Evolutionary conservation across 1,284 basidiomycete genomes (phyloP).

Genomic region (Pulveroboletus sp.): DNA sequence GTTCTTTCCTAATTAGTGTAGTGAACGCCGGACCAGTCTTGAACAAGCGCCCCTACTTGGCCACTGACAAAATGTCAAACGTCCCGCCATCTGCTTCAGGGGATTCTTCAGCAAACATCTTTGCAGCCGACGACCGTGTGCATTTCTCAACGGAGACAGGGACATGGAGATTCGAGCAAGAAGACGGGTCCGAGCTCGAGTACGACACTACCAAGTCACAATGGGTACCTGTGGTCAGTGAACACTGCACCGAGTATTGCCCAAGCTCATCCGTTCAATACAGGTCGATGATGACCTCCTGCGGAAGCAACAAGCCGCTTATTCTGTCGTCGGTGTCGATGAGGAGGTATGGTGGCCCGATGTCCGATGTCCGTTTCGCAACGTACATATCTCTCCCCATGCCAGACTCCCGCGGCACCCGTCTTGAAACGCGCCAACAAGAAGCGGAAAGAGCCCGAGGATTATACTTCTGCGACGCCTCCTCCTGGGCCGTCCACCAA

Average conservation of each 20-base stretch:
- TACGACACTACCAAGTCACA: constrained; percentile 73
- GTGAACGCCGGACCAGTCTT: constrained; percentile 1
- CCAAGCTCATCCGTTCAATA: constrained; percentile 4
- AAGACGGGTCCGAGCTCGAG: constrained; percentile 86
- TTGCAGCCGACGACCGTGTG: constrained; percentile 76
- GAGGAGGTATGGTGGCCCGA: constrained; percentile 68
- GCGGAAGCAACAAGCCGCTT: constrained; percentile 88
- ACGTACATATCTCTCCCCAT: constrained; percentile 24
- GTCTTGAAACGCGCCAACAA: constrained; percentile 78
- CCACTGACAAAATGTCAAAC: constrained; percentile 21
- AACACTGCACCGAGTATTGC: constrained; percentile 6
- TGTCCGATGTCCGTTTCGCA: constrained; percentile 25
- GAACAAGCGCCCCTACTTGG: constrained; percentile 27
- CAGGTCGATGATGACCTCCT: constrained; percentile 82
- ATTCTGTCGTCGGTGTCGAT: constrained; percentile 87
- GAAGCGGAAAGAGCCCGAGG: constrained; percentile 78
- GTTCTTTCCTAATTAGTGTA: constrained; percentile 18
- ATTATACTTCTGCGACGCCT: constrained; percentile 67
- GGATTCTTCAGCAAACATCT: constrained; percentile 56
- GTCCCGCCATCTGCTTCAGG: constrained; percentile 47
- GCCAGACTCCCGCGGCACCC: constrained; percentile 80
- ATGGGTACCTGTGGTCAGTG: constrained; percentile 82
- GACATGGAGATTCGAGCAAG: constrained; percentile 89
- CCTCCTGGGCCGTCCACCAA: constrained; percentile 58
- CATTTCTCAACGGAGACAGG: constrained; percentile 76